phyloP scores from a whole-genome alignment of 768 basidiomycete species.

The Mrakia gelida region DNA sequence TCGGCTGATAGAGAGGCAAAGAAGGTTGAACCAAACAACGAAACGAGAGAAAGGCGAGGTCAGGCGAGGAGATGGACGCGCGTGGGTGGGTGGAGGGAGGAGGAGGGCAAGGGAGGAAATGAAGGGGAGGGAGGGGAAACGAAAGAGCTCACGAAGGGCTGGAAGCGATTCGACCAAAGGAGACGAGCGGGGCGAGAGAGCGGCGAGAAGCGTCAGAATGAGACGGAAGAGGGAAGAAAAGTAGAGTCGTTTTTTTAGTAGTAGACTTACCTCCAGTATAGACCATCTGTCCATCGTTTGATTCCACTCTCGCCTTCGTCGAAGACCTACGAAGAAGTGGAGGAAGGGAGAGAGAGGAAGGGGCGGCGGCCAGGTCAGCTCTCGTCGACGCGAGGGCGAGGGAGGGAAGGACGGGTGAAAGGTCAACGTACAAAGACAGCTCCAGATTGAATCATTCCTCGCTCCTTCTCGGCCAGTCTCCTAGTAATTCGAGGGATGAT shows the following conservation, averaged over 20 bases:
- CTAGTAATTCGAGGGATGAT: conserved; percentile 60
- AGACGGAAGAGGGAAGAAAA: neutral
- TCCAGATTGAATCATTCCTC: conserved; percentile 24
- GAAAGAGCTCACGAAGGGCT: neutral
- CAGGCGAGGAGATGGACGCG: neutral
- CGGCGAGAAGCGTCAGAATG: neutral
- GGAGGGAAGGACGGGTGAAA: neutral
- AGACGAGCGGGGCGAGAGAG: neutral
- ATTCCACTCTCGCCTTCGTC: conserved; percentile 28
- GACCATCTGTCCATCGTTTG: conserved; percentile 39
- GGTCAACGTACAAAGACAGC: conserved; percentile 27
- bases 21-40: neutral
- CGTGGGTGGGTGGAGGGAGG: neutral
- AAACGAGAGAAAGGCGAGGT: neutral
- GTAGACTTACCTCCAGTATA: neutral
- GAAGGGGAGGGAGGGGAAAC: neutral
- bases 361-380: neutral
- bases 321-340: conserved; percentile 14
- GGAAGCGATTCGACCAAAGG: neutral
- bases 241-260: no score
- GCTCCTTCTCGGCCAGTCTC: conserved; percentile 25
- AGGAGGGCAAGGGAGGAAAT: neutral
- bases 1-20: neutral
- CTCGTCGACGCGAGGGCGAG: neutral
- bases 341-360: neutral